Evolutionary conservation across 441 rosid genomes (phyloP).

Genomic region (Brassica balearica): DNA sequence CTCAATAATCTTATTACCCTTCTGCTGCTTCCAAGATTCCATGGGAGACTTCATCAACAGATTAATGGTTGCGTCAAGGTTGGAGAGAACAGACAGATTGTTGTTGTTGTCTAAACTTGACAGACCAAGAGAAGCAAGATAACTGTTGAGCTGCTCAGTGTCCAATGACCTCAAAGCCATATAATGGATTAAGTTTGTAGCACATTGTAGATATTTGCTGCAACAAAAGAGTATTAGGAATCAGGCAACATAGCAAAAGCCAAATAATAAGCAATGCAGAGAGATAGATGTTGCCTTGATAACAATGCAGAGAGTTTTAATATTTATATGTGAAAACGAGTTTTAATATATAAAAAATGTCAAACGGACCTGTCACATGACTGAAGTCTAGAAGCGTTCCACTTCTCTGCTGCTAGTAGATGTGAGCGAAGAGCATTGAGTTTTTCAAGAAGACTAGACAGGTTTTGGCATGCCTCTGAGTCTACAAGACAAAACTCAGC

Average conservation of each 20-base stretch:
- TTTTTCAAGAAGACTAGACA: conserved; percentile 54
- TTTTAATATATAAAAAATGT: background rate
- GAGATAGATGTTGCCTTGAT: too few species aligned
- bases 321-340: too few species aligned
- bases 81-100: conserved; percentile 58
- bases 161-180: conserved; percentile 63
- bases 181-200: conserved; percentile 68
- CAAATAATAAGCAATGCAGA: background rate
- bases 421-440: conserved; percentile 64
- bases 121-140: conserved; percentile 55
- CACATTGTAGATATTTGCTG: conserved; percentile 63
- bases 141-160: conserved; percentile 52
- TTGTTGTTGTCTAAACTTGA: conserved; percentile 53
- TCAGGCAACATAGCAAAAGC: background rate
- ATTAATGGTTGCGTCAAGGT: conserved; percentile 53
- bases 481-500: conserved; percentile 13
- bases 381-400: conserved; percentile 66
- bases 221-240: conserved; percentile 7
- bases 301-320: background rate
- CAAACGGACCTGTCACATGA: conserved; percentile 57
- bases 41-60: conserved; percentile 46
- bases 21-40: conserved; percentile 28
- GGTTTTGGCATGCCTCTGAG: conserved; percentile 29
- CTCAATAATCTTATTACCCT: conserved; percentile 30
- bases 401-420: conserved; percentile 66